These are phyloP conservation scores for Echium plantagineum DNA, from an alignment of 257 asterid genomes.

Conservation along the genomic window DNA sequence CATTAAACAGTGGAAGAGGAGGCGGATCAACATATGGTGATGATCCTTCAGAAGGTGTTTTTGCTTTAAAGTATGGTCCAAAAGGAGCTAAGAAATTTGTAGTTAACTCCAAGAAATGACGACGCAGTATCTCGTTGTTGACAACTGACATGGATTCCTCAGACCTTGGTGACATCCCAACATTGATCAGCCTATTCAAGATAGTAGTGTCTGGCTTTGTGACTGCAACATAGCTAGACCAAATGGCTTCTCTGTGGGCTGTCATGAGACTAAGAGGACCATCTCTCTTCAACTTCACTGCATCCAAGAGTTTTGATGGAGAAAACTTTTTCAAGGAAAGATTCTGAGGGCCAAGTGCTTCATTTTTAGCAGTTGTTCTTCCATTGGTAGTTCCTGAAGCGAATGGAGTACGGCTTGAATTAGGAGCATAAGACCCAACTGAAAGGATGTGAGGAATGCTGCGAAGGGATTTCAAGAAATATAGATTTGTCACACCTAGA, in stretches of 20 bases:
- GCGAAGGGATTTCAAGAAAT: conserved; percentile 82
- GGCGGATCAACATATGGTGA: conserved; percentile 91
- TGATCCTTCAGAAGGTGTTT: conserved; percentile 83
- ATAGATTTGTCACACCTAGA: conserved; percentile 91
- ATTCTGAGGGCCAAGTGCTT: conserved; percentile 33
- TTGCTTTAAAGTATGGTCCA: conserved; percentile 83
- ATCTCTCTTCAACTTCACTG: conserved; percentile 82
- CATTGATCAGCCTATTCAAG: conserved; percentile 92
- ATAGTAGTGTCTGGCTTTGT: conserved; percentile 93
- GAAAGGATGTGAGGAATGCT: conserved; percentile 84
- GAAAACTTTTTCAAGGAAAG: conserved; percentile 60
- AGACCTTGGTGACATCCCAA: conserved; percentile 94
- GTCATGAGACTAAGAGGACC: conserved; percentile 96
- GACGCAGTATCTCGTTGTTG: conserved; percentile 91
- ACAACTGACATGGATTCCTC: conserved; percentile 99
- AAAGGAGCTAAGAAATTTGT: conserved; percentile 96
- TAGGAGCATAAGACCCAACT: conserved; percentile 73
- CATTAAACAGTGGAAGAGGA: conserved; percentile 65
- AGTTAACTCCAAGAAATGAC: conserved; percentile 97
- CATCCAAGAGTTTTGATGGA: conserved; percentile 74
- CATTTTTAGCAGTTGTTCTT: conserved; percentile 24
- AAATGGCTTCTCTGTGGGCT: conserved; percentile 86
- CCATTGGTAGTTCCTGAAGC: conserved; percentile 39
- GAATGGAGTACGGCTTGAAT: conserved; percentile 39
- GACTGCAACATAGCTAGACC: conserved; percentile 69